Evolutionary conservation across 768 basidiomycete genomes (phyloP), one percentile per base, ranked within the genome.

Genomic region (Candolleomyces efflorescens): DNA sequence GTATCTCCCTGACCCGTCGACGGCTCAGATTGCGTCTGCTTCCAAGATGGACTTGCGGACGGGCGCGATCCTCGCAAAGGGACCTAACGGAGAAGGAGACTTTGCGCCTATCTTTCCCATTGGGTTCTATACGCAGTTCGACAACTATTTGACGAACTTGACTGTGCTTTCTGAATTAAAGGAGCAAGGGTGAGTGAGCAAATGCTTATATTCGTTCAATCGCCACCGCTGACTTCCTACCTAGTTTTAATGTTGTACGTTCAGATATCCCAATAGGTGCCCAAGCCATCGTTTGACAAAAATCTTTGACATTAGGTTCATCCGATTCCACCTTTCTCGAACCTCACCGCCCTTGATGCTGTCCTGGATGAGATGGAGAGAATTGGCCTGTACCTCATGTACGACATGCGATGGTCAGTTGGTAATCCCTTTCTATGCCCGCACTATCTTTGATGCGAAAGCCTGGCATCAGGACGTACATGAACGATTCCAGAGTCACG

Each of bases 361-460:
- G 82, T 89, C 24, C 65, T 91, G 6, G 85, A 90, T 64, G 73
- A 78, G 44, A 89, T 91, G 86, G 83, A 90, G 67, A 79, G 86
- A 59, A 82, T 85, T 0, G 80, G 79, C 1, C 59, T 82, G 11
- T 92, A 87, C 64, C 76, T 92, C 55, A 90, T 92, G 83, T 93
- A 92, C 61, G 89, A 92, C 67, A 91, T 92, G 89, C 79, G 89
- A 50, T 73, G 73, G 80, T 80, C 39, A 36, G 77, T 71, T 5
- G 27, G 22, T 24, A 2, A 56, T 26, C 57, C 32, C 32, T 32
- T 7, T 32, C 32, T 32, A 32, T 32, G 2, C 5, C 32, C 32
- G 32, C 32, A 11, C 32, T 32, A 32, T 11, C 7, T 32, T 32
- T 32, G 32, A 32, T n/a, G n/a, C 60, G 17, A 39, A 47, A 32